Evolutionary conservation across 805 yeast genomes (phyloP).

Genomic region (Lipomyces yamadae): DNA sequence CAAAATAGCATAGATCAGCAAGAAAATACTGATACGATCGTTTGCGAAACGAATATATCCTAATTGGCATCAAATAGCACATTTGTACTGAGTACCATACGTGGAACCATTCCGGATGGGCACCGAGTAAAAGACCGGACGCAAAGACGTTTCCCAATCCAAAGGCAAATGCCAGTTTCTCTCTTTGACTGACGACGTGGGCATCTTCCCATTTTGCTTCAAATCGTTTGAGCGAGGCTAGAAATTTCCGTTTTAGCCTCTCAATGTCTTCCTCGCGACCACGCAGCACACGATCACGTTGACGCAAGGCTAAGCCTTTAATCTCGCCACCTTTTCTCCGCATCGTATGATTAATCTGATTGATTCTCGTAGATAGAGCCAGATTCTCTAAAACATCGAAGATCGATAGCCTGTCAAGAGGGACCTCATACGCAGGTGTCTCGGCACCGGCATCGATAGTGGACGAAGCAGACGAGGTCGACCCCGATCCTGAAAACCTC

Average conservation of each 20-base stretch:
- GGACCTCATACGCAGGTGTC: conserved; percentile 30
- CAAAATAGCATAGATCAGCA: conserved; percentile 94
- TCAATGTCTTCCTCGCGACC: conserved; percentile 45
- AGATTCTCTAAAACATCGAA: conserved; percentile 46
- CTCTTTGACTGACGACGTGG: conserved; percentile 53
- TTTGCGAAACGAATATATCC: conserved; percentile 82
- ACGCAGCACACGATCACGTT: conserved; percentile 39
- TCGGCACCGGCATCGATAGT: conserved; percentile 19
- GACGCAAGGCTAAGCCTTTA: conserved; percentile 40
- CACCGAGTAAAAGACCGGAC: conserved; percentile 78
- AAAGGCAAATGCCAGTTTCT: conserved; percentile 79
- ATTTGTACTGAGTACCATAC: conserved; percentile 68
- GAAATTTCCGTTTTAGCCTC: conserved; percentile 39
- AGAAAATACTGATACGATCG: conserved; percentile 80
- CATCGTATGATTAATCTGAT: conserved; percentile 40
- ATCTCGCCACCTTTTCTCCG: conserved; percentile 40
- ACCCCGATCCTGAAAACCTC: conserved; percentile 1
- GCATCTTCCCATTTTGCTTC: conserved; percentile 42
- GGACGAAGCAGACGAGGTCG: conserved; percentile 25
- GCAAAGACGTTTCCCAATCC: conserved; percentile 70
- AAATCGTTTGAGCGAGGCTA: conserved; percentile 42
- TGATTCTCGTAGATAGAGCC: conserved; percentile 42
- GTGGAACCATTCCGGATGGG: conserved; percentile 77
- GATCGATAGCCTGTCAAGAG: conserved; percentile 42
- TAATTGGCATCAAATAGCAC: conserved; percentile 73